Evolutionary conservation across 257 asterid genomes (phyloP), one percentile per base, ranked within the genome.

Genomic region (Lithospermum erythrorhizon): DNA sequence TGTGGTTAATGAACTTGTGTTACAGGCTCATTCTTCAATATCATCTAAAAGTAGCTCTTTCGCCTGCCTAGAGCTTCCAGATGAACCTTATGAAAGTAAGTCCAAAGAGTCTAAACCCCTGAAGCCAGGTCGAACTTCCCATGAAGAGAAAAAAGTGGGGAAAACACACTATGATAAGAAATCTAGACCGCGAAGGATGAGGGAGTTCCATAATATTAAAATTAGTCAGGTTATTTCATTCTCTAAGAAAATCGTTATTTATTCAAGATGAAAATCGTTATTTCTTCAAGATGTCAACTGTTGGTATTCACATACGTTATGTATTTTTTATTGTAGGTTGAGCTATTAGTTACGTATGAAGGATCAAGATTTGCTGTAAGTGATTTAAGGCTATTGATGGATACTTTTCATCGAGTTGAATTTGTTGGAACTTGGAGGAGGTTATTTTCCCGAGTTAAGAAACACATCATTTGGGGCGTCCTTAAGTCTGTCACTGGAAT

Each of bases 391-490:
- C 79, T 93, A 85, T 77, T 93, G 76, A 89, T 93, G 99, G 99
- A 93, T 76, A 82, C 94, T 57, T 93, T 93, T 78, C 94, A 84
- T 64, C 89, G 90, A 49, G 95, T 69, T 76, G 99, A 89, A 75
- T 93, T 84, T 70, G 83, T 95, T 65, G 97, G 99, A 66, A 93
- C 97, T 51, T 93, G 99, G 99, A 84, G 95, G 81, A 81, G 95
- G 81, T 74, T 93, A 71, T 93, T 93, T 79, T 93, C 99, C 51
- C 89, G 96, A 65, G 99, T 93, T 63, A 93, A 93, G 83, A 93
- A 93, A 81, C 99, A 93, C 70, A 86, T 93, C 55, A 93, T 93
- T 22, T 93, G 99, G 99, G 99, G 99, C 59, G 97, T 93, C 70
- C 76, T 93, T 55, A 93, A 93, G 80, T 93, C 99, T 27, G 97